phyloP scores from a whole-genome alignment of 2,329 filamentous ascomycete genomes.

The Trichoderma atrobrunneum region DNA sequence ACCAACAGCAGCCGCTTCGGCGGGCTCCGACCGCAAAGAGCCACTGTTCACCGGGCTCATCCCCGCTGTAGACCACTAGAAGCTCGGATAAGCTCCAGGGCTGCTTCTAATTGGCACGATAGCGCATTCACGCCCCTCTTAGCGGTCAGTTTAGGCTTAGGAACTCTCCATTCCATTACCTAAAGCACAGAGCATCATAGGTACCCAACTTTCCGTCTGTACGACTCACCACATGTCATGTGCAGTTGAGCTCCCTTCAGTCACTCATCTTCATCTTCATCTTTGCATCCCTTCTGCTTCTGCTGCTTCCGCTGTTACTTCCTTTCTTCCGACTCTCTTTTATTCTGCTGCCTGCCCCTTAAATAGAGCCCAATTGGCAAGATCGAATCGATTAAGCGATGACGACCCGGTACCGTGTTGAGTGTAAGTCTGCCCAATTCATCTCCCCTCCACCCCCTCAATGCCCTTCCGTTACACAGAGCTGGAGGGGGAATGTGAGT shows the following conservation, averaged over 20 bases:
- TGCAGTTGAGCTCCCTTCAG: neutral
- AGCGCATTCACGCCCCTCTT: neutral
- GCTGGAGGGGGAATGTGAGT: neutral
- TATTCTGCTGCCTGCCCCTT: neutral
- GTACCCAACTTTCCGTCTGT: neutral
- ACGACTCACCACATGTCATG: neutral
- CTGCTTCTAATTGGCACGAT: neutral
- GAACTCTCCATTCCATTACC: neutral
- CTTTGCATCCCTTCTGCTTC: neutral
- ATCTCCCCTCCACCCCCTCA: neutral
- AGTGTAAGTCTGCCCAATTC: conserved; percentile 55
- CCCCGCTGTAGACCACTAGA: neutral
- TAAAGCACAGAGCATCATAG: neutral
- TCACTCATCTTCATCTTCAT: neutral
- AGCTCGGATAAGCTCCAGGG: neutral
- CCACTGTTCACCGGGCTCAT: neutral
- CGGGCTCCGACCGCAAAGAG: neutral
- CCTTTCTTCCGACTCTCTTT: neutral
- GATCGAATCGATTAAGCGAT: conserved; percentile 35
- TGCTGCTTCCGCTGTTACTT: neutral
- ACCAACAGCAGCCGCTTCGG: neutral
- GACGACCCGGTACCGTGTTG: conserved; percentile 66
- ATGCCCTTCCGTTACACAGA: neutral
- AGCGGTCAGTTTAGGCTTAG: neutral
- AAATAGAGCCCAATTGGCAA: neutral